A percentile compares a stretch with the other conserved stretches of the same genome.
These are phyloP conservation scores for Erysimum cheiri DNA, from an alignment of 441 rosid genomes.

Conservation along the genomic window DNA sequence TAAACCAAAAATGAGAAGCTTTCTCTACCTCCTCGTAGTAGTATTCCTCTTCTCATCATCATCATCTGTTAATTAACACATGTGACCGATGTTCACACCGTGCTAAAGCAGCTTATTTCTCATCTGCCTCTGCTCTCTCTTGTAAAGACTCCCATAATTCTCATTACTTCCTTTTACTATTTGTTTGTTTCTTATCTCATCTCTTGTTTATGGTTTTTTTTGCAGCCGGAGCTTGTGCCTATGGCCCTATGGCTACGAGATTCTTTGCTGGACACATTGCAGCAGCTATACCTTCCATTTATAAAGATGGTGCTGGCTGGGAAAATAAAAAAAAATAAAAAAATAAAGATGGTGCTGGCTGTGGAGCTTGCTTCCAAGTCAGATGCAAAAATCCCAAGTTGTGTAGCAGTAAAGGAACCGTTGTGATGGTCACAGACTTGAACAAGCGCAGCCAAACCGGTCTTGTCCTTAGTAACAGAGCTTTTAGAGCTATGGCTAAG, in stretches of 20 bases:
- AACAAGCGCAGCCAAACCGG: conserved; percentile 62
- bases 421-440: conserved; percentile 67
- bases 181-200: conserved; percentile 14
- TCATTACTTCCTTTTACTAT: not conserved
- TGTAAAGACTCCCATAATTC: conserved; percentile 41
- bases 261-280: conserved; percentile 71
- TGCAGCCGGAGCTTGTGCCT: conserved; percentile 90
- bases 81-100: conserved; percentile 84
- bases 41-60: conserved; percentile 45
- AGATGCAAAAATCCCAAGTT: conserved; percentile 68
- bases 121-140: conserved; percentile 67
- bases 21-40: conserved; percentile 46
- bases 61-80: conserved; percentile 55
- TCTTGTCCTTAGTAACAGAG: conserved; percentile 80
- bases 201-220: conserved; percentile 14
- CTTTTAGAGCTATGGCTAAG: conserved; percentile 80
- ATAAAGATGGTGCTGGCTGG: too few relatives aligned
- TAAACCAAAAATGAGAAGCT: not conserved
- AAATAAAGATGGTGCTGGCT: conserved; percentile 82
- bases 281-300: conserved; percentile 67
- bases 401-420: conserved; percentile 70
- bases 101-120: conserved; percentile 73
- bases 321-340: too few relatives aligned
- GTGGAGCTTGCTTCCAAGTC: conserved; percentile 91
- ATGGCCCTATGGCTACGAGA: conserved; percentile 66